Evolutionary conservation across 2,329 filamentous ascomycete genomes (phyloP), one percentile per base, ranked within the genome.

Genomic region (Lachnellula willkommii): DNA sequence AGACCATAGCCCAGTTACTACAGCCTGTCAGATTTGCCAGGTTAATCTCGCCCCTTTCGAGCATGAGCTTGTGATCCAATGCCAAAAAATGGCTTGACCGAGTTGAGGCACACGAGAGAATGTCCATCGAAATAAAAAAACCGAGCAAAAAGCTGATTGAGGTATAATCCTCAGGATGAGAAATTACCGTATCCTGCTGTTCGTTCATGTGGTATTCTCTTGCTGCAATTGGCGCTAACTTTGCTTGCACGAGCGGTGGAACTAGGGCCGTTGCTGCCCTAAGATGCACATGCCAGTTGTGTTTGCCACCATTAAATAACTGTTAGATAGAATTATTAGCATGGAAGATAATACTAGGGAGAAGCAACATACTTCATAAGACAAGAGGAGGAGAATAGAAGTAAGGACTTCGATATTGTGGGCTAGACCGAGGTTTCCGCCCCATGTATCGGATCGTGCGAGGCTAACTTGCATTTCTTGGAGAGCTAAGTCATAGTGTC

Each of bases 301-400:
- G 5, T 37, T 5, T 50, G 36, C 32, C 47, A 15, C 47, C 47
- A 8, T 4, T 8, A 12, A 7, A 37, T 37, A 37, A 37, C 47
- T 50, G 14, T 28, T 15, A 9, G 26, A 14, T 45, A 24, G 22
- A 5, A 24, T 24, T 24, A 24, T 37, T 50, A 50, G 32, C 17
- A 17, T 28, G 15, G 15, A 37, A 50, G 2, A 36, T 20, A 22
- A n/a, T 15, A 32, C 12, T 50, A 5, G n/a, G 4, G 8, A 36
- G 5, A 11, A 14, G 7, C 20, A 20, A n/a, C 40, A 4, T 55
- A 55, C 53, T 47, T 55, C 53, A 12, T 12, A 50, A 24, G 35
- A 55, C 37, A 55, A 37, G 53, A 55, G 47, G 36, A 51, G 53
- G 11, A 55, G 53, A 50, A 55, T 51, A 35, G 28, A 45, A 26